Evolutionary conservation across 108 stramenopile species (phyloP), one percentile per base, ranked within the genome.

Genomic region (Cyclotella baltica): DNA sequence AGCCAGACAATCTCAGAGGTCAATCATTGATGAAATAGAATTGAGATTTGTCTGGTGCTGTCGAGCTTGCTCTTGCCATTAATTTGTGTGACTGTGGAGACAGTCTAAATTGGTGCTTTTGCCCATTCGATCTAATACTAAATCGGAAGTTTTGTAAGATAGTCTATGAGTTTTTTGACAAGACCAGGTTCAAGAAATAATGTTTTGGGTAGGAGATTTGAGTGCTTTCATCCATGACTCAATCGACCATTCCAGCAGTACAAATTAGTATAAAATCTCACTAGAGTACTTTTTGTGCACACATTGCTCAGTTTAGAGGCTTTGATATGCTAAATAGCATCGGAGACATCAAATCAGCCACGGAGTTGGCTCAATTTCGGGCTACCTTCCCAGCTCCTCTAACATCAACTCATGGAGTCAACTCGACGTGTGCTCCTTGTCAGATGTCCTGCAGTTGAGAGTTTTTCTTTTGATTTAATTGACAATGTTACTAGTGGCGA

Each of bases 151-250:
- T 1, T n/a, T 55, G 55, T 55, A 55, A 55, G 55, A 55, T 6
- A 4, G 20, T 55, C 22, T 55, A n/a, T 52, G 9, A 4, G 10
- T 55, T 23, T 55, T 55, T 55, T 1, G 55, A 25, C 55, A 55
- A 55, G 55, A 55, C 55, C 25, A 23, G 20, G 55, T 55, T n/a
- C 55, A 55, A 55, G 55, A n/a, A 55, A 55, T 55, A 55, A 5
- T 5, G 55, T 1, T 55, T 55, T 55, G 55, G 55, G 55, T 52
- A 20, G 51, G 9, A 19, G 51, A 43, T 16, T 52, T 4, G 51
- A 43, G 6, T 43, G 13, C 13, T 43, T 13, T 43, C 40, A 43
- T 43, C 40, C 40, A 10, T 43, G 6, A 43, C 10, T 43, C 13
- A 10, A 43, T 6, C 40, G 6, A 13, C 40, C 13, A 43, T n/a